These are phyloP conservation scores for Penicillium sp. DNA, from an alignment of 2,329 filamentous ascomycete species.

Conservation along the genomic window DNA sequence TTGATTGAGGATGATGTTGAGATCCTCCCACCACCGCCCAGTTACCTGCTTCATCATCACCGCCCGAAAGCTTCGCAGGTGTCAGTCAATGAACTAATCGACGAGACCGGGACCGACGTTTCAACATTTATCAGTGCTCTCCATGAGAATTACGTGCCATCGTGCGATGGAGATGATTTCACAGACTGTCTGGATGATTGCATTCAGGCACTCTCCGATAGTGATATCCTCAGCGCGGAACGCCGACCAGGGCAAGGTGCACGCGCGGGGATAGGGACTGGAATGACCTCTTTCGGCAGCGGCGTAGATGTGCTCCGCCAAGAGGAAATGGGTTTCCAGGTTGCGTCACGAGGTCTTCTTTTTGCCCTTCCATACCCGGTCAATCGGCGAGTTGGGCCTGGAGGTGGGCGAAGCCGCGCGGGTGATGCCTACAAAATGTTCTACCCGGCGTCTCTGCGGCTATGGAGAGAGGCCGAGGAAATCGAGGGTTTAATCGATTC, in stretches of 20 bases:
- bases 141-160: slow-evolving; percentile 89
- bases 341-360: slow-evolving; percentile 78
- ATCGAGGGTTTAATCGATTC: slow-evolving; percentile 62
- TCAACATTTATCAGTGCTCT: slow-evolving; percentile 84
- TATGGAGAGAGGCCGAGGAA: slow-evolving; percentile 83
- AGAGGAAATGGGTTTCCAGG: slow-evolving; percentile 90
- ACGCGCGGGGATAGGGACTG: slow-evolving; percentile 53
- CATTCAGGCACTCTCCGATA: slow-evolving; percentile 79
- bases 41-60: slow-evolving; percentile 55
- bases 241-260: slow-evolving; percentile 26
- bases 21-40: slow-evolving; percentile 55
- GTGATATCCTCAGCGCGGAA: slow-evolving; percentile 76
- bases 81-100: slow-evolving; percentile 70
- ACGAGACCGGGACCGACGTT: slow-evolving; percentile 89
- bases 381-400: slow-evolving; percentile 53
- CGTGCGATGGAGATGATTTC: slow-evolving; percentile 65
- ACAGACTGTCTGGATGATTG: slow-evolving; percentile 80
- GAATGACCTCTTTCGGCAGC: slow-evolving; percentile 50
- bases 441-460: slow-evolving; percentile 76
- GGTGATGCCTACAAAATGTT: slow-evolving; percentile 81
- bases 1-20: slow-evolving; percentile 35
- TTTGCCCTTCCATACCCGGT: slow-evolving; percentile 85
- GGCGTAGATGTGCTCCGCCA: slow-evolving; percentile 69
- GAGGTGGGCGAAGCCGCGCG: slow-evolving; percentile 27
- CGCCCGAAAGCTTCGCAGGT: slow-evolving; percentile 64